phyloP scores from a whole-genome alignment of 2,329 filamentous ascomycete species.

The Endoconidiophora laricicola region DNA sequence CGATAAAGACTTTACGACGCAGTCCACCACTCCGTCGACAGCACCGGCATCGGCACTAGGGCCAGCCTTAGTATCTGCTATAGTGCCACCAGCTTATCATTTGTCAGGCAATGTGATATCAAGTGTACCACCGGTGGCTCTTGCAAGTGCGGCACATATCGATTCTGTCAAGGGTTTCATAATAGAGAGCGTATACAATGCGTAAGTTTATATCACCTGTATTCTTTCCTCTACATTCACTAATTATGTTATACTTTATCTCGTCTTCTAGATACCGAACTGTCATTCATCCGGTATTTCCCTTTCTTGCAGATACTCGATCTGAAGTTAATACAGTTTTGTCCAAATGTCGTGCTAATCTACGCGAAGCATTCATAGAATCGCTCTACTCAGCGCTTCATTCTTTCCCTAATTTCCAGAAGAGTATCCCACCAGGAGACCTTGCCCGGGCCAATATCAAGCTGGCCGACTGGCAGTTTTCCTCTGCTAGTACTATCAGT shows the following conservation, averaged over 20 bases:
- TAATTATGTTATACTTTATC: neutral
- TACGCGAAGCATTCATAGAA: conserved; percentile 48
- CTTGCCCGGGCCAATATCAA: conserved; percentile 17
- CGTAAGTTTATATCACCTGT: no score
- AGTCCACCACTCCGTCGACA: no score
- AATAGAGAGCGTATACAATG: no score
- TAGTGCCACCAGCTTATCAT: no score
- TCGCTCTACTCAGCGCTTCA: conserved; percentile 43
- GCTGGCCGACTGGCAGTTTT: conserved; percentile 35
- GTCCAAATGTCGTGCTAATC: conserved; percentile 33
- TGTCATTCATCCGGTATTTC: conserved; percentile 49
- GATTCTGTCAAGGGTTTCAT: no score
- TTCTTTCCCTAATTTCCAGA: neutral
- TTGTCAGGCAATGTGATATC: no score
- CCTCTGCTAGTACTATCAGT: conserved; percentile 6
- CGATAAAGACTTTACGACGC: no score
- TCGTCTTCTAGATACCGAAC: conserved; percentile 22
- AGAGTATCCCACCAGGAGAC: neutral
- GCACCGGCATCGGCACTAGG: no score
- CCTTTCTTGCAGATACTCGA: conserved; percentile 44
- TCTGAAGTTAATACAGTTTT: conserved; percentile 38
- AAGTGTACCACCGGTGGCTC: no score
- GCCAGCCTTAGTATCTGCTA: no score
- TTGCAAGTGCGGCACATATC: no score
- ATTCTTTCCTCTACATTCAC: no score